A percentile compares a stretch with the other conserved stretches of the same genome.
phyloP scores from a whole-genome alignment of 1,284 basidiomycete genomes.

The Sporisorium graminicola region DNA sequence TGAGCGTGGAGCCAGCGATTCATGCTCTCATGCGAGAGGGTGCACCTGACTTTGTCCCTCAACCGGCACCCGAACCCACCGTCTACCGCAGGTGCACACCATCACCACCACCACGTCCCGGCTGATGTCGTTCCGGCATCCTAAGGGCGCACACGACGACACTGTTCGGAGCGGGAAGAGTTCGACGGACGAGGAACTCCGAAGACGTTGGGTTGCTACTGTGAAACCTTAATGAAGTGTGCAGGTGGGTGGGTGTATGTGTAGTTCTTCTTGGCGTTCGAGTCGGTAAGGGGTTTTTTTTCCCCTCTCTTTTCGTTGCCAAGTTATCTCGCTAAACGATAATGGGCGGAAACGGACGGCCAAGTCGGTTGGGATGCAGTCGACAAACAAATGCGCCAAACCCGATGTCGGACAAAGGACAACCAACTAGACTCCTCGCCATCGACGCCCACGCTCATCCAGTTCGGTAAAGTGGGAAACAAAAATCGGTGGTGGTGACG shows the following conservation, averaged over 20 bases:
- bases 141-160: no score
- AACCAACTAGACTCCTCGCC: no score
- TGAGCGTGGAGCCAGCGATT: not conserved
- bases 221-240: no score
- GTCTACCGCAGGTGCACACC: no score
- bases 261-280: not conserved
- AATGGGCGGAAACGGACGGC: no score
- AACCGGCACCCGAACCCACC: no score
- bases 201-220: not conserved
- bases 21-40: not conserved
- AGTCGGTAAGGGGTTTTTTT: not conserved
- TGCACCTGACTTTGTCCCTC: no score
- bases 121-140: no score
- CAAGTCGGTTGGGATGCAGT: not conserved
- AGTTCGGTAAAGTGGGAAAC: not conserved
- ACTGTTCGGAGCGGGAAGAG: no score
- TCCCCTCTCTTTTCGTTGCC: no score
- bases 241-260: not conserved
- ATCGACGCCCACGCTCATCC: not conserved
- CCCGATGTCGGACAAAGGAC: not conserved
- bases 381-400: not conserved
- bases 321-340: not conserved
- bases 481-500: not conserved
- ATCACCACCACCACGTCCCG: no score
- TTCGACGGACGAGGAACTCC: not conserved